Evolutionary conservation across 768 basidiomycete genomes (phyloP), one percentile per base, ranked within the genome.

Genomic region (Pleurotus eryngii): DNA sequence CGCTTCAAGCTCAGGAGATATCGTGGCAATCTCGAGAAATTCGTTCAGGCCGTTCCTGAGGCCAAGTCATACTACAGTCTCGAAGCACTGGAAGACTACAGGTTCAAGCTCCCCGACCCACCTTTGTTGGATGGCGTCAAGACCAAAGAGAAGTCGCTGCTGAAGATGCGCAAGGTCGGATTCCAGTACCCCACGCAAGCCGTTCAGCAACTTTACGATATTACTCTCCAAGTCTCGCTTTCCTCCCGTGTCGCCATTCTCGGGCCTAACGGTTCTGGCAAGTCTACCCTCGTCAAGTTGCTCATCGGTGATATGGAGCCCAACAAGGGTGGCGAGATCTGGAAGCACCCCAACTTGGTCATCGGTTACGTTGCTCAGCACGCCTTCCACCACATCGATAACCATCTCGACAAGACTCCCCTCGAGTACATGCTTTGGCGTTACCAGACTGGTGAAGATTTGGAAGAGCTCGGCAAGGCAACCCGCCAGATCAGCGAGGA

Each of bases 351-450:
- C 61, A 98, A 98, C 84, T 82, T 98, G 85, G 95, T 98, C 77
- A 96, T 98, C 61, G 95, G 95, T 69, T 98, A 98, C 78, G 95
- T 98, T 64, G 95, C 95, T 42, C 95, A 98, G 76, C 95, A 98
- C 75, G 95, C 95, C 60, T 98, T 98, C 95, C 95, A 98, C 81
- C 95, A 98, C 74, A 98, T 98, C 69, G 95, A 98, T 73, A 78
- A 93, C 74, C 95, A 98, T 71, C 91, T 98, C 70, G 95, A 98
- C 83, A 96, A 95, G 84, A 98, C 95, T 12, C 92, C 95, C 49
- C 87, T 98, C 66, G 95, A 98, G 79, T 98, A 98, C 83, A 94
- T 98, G 92, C 79, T 98, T 63, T 98, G 95, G 95, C 95, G 95
- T 77, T 98, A 97, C 86, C 95, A 98, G 84, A 98, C 95, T 58